These are phyloP conservation scores for Metschnikowia bowlesiae DNA, from an alignment of 805 yeast species.

Conservation along the genomic window DNA sequence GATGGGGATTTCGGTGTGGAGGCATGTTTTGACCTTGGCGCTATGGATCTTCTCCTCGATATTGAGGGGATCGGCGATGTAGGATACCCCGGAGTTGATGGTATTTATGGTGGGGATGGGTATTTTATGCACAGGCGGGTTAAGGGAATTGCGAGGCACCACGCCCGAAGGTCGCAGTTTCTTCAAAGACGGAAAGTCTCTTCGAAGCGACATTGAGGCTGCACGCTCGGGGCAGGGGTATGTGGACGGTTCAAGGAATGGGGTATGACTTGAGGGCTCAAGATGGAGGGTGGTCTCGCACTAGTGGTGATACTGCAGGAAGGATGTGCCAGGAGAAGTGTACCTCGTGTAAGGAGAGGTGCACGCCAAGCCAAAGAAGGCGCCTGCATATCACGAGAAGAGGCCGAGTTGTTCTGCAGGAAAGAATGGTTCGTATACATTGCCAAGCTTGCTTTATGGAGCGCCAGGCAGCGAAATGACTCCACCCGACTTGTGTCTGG, in stretches of 20 bases:
- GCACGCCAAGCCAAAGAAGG: no score
- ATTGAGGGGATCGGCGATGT: slow-evolving; percentile 13
- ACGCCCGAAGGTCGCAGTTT: slow-evolving; percentile 16
- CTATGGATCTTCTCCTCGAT: slow-evolving; percentile 8
- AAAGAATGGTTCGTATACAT: no score
- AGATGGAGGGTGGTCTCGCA: neutral
- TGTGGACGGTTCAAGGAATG: neutral
- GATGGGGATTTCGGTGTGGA: slow-evolving; percentile 9
- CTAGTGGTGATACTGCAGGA: neutral
- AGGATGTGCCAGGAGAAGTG: neutral
- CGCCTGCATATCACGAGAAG: no score
- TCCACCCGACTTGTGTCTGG: no score
- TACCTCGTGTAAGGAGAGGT: no score
- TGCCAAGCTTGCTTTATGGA: no score
- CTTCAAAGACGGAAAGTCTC: slow-evolving; percentile 12
- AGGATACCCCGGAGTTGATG: slow-evolving; percentile 8
- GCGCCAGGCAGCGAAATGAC: no score
- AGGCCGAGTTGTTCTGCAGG: no score
- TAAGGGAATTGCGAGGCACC: slow-evolving; percentile 15
- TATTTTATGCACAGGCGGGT: slow-evolving; percentile 7
- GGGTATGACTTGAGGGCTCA: neutral
- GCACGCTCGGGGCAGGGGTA: neutral
- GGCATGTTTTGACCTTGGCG: slow-evolving; percentile 13
- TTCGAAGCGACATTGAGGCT: slow-evolving; percentile 11
- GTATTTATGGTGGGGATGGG: slow-evolving; percentile 13